These are phyloP conservation scores for Suillus plorans DNA, from an alignment of 768 basidiomycete species.

Conservation along the genomic window DNA sequence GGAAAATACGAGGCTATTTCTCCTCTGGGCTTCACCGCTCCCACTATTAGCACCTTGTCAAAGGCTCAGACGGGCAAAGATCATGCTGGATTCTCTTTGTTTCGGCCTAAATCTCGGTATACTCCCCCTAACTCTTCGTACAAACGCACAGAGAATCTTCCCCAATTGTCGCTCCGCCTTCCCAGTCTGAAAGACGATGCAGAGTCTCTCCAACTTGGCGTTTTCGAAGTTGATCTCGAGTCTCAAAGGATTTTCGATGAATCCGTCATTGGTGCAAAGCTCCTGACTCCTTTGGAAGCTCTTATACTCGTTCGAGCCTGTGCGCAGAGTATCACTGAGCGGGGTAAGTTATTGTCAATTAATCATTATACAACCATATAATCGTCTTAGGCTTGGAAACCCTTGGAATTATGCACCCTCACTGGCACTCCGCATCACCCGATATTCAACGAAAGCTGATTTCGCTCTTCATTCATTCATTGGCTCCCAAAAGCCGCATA, in stretches of 20 bases:
- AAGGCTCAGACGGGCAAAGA: slow-evolving; percentile 30
- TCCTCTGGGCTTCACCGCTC: slow-evolving; percentile 40
- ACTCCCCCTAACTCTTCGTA: slow-evolving; percentile 34
- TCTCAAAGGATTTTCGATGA: slow-evolving; percentile 49
- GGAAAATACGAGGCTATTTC: slow-evolving; percentile 76
- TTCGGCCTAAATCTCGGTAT: slow-evolving; percentile 47
- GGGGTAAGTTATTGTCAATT: slow-evolving; percentile 46
- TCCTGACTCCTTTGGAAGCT: slow-evolving; percentile 62
- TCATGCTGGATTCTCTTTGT: slow-evolving; percentile 44
- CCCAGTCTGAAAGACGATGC: slow-evolving; percentile 50
- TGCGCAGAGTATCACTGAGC: slow-evolving; percentile 61
- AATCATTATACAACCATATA: slow-evolving; percentile 9
- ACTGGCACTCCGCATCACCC: slow-evolving; percentile 77
- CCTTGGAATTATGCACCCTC: slow-evolving; percentile 82
- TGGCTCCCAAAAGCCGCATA: slow-evolving; percentile 45
- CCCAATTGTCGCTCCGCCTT: slow-evolving; percentile 64
- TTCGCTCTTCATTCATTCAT: slow-evolving; percentile 66
- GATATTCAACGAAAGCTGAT: slow-evolving; percentile 68
- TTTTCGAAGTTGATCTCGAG: slow-evolving; percentile 61
- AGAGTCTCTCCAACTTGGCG: slow-evolving; percentile 48
- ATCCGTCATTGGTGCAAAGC: slow-evolving; percentile 52
- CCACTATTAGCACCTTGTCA: slow-evolving; percentile 19
- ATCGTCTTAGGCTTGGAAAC: slow-evolving; percentile 64
- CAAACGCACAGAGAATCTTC: slow-evolving; percentile 36
- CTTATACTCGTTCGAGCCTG: slow-evolving; percentile 66